Evolutionary conservation across 805 yeast genomes (phyloP).

Genomic region (Nakazawaea ishiwadae): DNA sequence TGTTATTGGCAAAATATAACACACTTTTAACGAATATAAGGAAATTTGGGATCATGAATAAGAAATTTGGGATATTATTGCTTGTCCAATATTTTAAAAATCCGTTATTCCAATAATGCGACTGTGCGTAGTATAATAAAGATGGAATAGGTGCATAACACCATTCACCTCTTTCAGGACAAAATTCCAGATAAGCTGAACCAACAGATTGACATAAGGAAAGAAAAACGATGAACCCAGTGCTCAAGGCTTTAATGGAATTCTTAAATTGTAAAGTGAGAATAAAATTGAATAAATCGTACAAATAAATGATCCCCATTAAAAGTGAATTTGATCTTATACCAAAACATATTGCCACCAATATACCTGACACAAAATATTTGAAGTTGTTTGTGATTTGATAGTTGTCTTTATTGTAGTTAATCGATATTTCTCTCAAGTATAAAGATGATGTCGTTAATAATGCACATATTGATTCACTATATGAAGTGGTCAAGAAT

Average conservation of each 20-base stretch:
- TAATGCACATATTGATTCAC: conserved; percentile 69
- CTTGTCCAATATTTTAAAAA: conserved; percentile 78
- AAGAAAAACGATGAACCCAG: conserved; percentile 53
- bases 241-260: conserved; percentile 27
- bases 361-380: conserved; percentile 45
- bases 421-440: conserved; percentile 35
- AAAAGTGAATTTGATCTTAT: conserved; percentile 75
- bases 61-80: conserved; percentile 78
- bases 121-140: conserved; percentile 68
- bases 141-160: conserved; percentile 55
- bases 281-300: conserved; percentile 40
- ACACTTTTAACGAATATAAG: conserved; percentile 38
- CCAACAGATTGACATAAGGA: conserved; percentile 44
- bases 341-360: conserved; percentile 53
- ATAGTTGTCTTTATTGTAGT: neutral
- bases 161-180: conserved; percentile 79
- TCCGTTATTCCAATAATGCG: conserved; percentile 82
- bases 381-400: conserved; percentile 3
- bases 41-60: conserved; percentile 68
- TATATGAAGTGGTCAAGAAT: conserved; percentile 67
- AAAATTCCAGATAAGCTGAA: conserved; percentile 52
- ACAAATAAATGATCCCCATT: conserved; percentile 61
- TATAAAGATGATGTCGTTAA: conserved; percentile 53
- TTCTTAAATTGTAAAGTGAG: conserved; percentile 13
- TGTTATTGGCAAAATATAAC: conserved; percentile 28